Percentiles rank a stretch among this genome's conserved stretches.
Evolutionary conservation across 2,329 filamentous ascomycete species (phyloP).

Genomic region (Neopestalotiopsis rosae): DNA sequence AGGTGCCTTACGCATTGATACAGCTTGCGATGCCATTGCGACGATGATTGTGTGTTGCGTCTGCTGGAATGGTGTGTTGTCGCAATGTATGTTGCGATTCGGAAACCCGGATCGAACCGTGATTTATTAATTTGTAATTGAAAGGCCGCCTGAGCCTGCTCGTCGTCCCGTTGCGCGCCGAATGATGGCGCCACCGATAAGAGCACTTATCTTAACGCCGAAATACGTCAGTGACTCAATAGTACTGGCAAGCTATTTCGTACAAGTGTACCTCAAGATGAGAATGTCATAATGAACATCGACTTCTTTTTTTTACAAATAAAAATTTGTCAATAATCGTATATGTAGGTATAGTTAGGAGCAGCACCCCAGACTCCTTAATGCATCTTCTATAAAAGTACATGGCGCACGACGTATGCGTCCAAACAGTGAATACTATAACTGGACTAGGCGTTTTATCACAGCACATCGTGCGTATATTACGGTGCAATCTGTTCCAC

Average conservation of each 20-base stretch:
- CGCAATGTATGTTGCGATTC: neutral
- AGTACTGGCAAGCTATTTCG: neutral
- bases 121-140: slow-evolving; percentile 12
- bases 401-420: too few relatives aligned
- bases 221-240: neutral
- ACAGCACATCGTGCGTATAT: too few relatives aligned
- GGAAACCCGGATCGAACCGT: neutral
- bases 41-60: neutral
- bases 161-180: slow-evolving; percentile 3
- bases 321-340: too few relatives aligned
- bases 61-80: neutral
- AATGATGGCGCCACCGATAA: slow-evolving; percentile 16
- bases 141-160: neutral
- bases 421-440: too few relatives aligned
- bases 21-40: slow-evolving; percentile 18
- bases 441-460: too few relatives aligned
- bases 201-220: slow-evolving; percentile 6
- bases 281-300: neutral
- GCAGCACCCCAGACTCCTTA: too few relatives aligned
- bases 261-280: neutral
- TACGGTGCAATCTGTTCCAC: too few relatives aligned
- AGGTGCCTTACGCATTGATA: slow-evolving; percentile 16
- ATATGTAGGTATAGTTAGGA: too few relatives aligned
- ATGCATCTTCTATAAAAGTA: too few relatives aligned
- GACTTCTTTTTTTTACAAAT: too few relatives aligned